Evolutionary conservation across 176 grass and related monocot genomes (phyloP).

Genomic region (Metroxylon sagu): DNA sequence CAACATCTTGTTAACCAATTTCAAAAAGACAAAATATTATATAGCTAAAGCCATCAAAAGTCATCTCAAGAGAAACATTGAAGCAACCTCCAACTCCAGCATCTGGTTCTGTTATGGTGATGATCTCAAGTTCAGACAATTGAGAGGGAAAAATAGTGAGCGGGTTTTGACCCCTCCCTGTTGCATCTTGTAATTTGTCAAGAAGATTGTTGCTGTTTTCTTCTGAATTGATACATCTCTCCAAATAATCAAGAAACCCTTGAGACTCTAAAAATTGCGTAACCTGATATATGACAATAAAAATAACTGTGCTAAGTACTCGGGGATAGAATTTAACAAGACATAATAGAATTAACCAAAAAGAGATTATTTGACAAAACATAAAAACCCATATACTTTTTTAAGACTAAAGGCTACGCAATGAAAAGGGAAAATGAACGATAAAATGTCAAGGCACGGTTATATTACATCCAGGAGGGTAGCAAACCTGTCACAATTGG

Average conservation of each 20-base stretch:
- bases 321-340: neutral
- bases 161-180: constrained; percentile 73
- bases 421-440: too few relatives aligned
- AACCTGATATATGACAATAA: constrained; percentile 53
- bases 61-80: neutral
- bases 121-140: constrained; percentile 65
- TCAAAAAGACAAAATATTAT: constrained; percentile 5
- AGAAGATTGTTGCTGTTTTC: constrained; percentile 77
- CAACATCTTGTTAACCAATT: constrained; percentile 5
- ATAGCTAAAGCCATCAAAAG: neutral
- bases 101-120: constrained; percentile 78
- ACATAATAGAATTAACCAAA: neutral
- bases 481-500: too few relatives aligned
- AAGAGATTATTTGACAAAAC: constrained; percentile 2
- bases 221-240: constrained; percentile 83
- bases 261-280: constrained; percentile 97
- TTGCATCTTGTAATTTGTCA: constrained; percentile 99
- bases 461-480: too few relatives aligned
- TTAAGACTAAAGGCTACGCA: too few relatives aligned
- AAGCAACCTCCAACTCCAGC: constrained; percentile 50
- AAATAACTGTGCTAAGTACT: too few relatives aligned
- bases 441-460: too few relatives aligned
- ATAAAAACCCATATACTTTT: constrained; percentile 1
- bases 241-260: constrained; percentile 98
- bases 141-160: constrained; percentile 84